Conservation (phyloP, 192 early-diverging fungal species). For the Backusella macrospora region DNA sequence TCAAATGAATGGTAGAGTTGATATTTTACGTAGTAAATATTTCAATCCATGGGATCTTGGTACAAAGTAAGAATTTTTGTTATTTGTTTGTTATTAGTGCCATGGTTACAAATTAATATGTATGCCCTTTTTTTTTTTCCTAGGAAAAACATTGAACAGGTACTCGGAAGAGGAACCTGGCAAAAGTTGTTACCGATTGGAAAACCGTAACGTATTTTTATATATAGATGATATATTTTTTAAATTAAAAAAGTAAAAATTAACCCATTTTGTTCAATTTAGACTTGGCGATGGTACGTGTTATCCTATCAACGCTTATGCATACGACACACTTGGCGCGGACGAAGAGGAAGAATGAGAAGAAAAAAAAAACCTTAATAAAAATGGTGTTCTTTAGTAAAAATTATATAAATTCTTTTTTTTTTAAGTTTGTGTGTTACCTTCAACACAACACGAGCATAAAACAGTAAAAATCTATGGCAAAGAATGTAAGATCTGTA, state of each 20-base stretch:
- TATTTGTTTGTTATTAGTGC: neutral
- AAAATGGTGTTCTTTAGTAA: neutral
- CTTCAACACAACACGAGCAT: too few relatives aligned
- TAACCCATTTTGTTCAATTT: constrained; percentile 5
- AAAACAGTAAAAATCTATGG: too few relatives aligned
- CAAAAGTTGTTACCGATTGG: constrained; percentile 36
- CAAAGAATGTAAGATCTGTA: too few relatives aligned
- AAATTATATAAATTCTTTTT: neutral
- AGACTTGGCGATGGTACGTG: constrained; percentile 36
- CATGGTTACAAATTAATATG: neutral
- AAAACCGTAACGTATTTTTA: constrained; percentile 31
- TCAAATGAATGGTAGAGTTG: constrained; percentile 3
- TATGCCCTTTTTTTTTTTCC: neutral
- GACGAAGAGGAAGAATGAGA: constrained; percentile 34
- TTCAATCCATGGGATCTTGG: constrained; percentile 46
- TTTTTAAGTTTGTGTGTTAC: too few relatives aligned
- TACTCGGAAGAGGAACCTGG: constrained; percentile 24
- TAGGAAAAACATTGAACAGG: constrained; percentile 39
- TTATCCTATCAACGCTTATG: constrained; percentile 39
- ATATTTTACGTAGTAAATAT: constrained; percentile 37
- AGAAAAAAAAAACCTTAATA: neutral
- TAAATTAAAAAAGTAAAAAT: neutral
- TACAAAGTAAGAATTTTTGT: constrained; percentile 20
- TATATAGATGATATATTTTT: too few relatives aligned
- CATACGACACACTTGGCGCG: constrained; percentile 34